Percentiles rank a stretch among this genome's conserved stretches.
phyloP scores from a whole-genome alignment of 768 basidiomycete species.

The Boletus sensibilis region DNA sequence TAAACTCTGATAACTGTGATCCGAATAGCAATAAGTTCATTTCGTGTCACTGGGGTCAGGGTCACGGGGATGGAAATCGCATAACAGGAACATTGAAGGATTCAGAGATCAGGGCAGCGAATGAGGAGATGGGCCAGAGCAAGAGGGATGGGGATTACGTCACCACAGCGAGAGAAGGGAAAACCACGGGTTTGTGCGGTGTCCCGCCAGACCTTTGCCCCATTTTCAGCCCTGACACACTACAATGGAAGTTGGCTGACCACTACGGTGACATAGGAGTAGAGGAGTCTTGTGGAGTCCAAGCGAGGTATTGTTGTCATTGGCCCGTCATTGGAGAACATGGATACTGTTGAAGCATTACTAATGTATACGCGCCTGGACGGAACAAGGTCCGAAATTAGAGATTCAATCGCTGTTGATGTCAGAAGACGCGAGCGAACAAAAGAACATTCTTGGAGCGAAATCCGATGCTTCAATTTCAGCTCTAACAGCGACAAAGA shows the following conservation, averaged over 20 bases:
- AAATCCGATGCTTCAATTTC: not conserved
- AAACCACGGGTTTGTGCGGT: not conserved
- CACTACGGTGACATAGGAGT: not conserved
- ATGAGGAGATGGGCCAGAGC: not conserved
- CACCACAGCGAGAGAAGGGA: not conserved
- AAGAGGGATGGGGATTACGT: too few relatives aligned
- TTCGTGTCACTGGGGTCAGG: slow-evolving; percentile 11
- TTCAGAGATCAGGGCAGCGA: not conserved
- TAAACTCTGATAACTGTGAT: slow-evolving; percentile 22
- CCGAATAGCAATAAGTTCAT: slow-evolving; percentile 5
- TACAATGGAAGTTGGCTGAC: not conserved
- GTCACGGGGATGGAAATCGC: not conserved
- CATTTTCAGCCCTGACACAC: not conserved
- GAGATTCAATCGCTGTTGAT: not conserved
- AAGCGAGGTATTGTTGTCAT: not conserved
- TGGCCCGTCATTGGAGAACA: not conserved
- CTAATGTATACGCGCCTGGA: not conserved
- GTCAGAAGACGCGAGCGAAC: not conserved
- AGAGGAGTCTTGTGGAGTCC: not conserved
- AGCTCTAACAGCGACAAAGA: slow-evolving; percentile 1
- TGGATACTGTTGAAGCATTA: not conserved
- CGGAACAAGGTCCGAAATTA: not conserved
- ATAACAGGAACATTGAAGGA: not conserved
- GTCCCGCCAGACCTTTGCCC: not conserved
- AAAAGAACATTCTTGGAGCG: not conserved